Base-by-base conservation (phyloP, 768 basidiomycete species). In the Candolleomyces eurysporus region DNA sequence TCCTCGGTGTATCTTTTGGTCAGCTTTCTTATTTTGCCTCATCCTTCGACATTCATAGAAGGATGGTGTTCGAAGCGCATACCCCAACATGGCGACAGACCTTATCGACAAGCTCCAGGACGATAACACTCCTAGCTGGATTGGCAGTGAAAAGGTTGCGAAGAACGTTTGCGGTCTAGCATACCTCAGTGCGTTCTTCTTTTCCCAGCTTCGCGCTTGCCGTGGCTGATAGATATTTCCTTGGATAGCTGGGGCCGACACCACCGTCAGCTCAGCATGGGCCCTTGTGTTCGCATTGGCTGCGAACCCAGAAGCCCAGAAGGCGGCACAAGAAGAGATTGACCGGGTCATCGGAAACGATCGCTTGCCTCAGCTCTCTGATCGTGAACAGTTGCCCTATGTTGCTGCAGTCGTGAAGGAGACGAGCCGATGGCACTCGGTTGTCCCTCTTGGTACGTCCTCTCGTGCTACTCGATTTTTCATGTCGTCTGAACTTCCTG, bases 331-430 rank as follows among this genome's bases (percentile, higher is more conserved):
- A 64, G 48, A 57, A 40, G 66, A 77, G 57, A 55, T 77, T 5
- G 73, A 73, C 53, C 32, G 57, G 1, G 58, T 69, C 0, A 36
- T 72, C 19, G 63, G 58, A 0, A 17, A 54, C 40, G 64, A 66
- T 5, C 62, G 66, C 6, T 61, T 72, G 5, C 72, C 71, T 9
- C 49, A 58, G 8, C 66, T 71, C n/a, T 61, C 58, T 8, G 69
- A 73, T 21, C 39, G 43, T 42, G 56, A 55, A 14, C 59, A 64
- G 0, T 45, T 69, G 4, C 70, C 68, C 0, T 72, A 72, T 42
- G 59, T 68, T 42, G 51, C 62, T 5, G 71, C 72, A 4, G 54
- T 72, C 22, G 32, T 69, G 3, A 70, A 65, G 36, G 71, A 71
- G 48, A 40, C 57, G 7, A 19, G 67, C 17, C 43, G 72, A 53